These are phyloP conservation scores for Coriaria nepalensis DNA, from an alignment of 306 rosid species.

Conservation along the genomic window DNA sequence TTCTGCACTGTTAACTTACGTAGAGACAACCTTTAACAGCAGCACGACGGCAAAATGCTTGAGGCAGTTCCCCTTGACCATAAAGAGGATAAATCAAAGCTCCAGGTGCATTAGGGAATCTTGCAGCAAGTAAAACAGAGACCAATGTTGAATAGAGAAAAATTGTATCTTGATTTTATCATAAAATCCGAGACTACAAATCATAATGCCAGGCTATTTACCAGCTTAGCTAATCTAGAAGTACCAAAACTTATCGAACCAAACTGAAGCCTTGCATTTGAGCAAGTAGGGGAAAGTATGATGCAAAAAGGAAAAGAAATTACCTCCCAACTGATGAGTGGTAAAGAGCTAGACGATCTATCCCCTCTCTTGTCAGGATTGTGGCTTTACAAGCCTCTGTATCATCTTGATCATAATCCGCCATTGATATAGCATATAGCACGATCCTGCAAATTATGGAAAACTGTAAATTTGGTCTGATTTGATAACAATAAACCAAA, in stretches of 20 bases:
- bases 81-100: constrained; percentile 77
- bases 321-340: constrained; percentile 79
- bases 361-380: constrained; percentile 63
- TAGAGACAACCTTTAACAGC: constrained; percentile 92
- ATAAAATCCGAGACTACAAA: too few relatives aligned
- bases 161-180: too few relatives aligned
- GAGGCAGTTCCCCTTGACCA: constrained; percentile 82
- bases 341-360: constrained; percentile 61
- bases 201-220: too few relatives aligned
- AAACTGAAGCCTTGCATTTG: too few relatives aligned
- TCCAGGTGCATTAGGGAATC: constrained; percentile 72
- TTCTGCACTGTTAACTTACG: constrained; percentile 38
- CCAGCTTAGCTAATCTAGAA: too few relatives aligned
- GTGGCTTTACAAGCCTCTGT: constrained; percentile 29
- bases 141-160: too few relatives aligned
- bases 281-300: neutral
- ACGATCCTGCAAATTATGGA: constrained; percentile 44
- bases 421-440: constrained; percentile 75
- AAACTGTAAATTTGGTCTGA: neutral
- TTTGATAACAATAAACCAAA: neutral
- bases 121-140: constrained; percentile 11
- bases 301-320: constrained; percentile 11
- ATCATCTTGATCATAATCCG: constrained; percentile 63
- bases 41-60: constrained; percentile 86
- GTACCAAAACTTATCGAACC: too few relatives aligned